Percentiles rank a stretch among this genome's conserved stretches.
Evolutionary conservation across 2,329 filamentous ascomycete genomes (phyloP).

Genomic region (Trichoderma hamatum): DNA sequence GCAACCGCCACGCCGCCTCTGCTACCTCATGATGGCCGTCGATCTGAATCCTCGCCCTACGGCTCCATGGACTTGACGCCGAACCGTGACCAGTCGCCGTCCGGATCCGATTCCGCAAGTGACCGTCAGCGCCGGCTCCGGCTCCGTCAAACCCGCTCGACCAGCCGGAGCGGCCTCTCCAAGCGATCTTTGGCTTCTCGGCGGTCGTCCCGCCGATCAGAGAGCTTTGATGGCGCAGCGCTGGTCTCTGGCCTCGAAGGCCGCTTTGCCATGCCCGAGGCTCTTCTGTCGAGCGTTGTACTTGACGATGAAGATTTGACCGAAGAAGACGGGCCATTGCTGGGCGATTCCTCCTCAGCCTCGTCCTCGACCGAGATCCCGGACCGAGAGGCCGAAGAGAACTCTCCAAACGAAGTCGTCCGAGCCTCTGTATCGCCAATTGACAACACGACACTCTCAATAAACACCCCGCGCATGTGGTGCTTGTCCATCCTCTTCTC

Average conservation of each 20-base stretch:
- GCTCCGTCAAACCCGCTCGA: slow-evolving; percentile 42
- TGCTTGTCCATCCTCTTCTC: slow-evolving; percentile 77
- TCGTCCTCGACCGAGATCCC: slow-evolving; percentile 47
- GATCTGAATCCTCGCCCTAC: slow-evolving; percentile 41
- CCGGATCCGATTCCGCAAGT: slow-evolving; percentile 40
- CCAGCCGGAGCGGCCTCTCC: slow-evolving; percentile 39
- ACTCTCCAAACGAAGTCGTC: slow-evolving; percentile 78
- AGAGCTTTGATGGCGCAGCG: slow-evolving; percentile 55
- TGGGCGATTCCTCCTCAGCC: slow-evolving; percentile 41
- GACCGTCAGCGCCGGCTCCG: slow-evolving; percentile 39
- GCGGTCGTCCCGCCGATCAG: slow-evolving; percentile 45
- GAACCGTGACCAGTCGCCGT: slow-evolving; percentile 42
- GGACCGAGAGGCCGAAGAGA: slow-evolving; percentile 61
- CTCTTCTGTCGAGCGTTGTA: slow-evolving; percentile 50
- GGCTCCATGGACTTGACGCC: slow-evolving; percentile 45
- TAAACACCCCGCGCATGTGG: slow-evolving; percentile 90
- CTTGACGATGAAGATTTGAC: slow-evolving; percentile 41
- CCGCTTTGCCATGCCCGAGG: slow-evolving; percentile 55
- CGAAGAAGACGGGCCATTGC: slow-evolving; percentile 41
- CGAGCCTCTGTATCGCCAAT: slow-evolving; percentile 76
- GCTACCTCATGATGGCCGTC: slow-evolving; percentile 35
- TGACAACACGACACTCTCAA: slow-evolving; percentile 76
- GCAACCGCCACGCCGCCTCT: slow-evolving; percentile 41
- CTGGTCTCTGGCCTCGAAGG: slow-evolving; percentile 58
- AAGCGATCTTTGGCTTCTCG: slow-evolving; percentile 39